A percentile compares a stretch with the other conserved stretches of the same genome.
phyloP scores from a whole-genome alignment of 1,139 yeast species.

The Wickerhamomyces sp. region DNA sequence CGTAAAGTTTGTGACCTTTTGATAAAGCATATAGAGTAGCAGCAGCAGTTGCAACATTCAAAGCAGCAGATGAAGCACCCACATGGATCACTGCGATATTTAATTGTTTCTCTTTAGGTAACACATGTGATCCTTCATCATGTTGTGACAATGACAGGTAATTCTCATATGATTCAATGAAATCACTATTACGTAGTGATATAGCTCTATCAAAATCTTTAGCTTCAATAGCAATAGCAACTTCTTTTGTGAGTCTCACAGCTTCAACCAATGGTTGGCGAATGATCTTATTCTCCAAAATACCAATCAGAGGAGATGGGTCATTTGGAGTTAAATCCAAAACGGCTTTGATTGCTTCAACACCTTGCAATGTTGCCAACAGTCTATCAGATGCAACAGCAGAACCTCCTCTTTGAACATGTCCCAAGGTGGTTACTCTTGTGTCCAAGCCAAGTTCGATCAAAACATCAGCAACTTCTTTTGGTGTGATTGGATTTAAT shows the following conservation, averaged over 20 bases:
- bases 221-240: slow-evolving; percentile 58
- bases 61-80: slow-evolving; percentile 83
- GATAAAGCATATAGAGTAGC: slow-evolving; percentile 72
- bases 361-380: slow-evolving; percentile 77
- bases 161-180: slow-evolving; percentile 59
- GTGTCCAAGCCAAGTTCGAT: slow-evolving; percentile 74
- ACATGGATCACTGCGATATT: slow-evolving; percentile 70
- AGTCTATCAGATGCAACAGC: slow-evolving; percentile 77
- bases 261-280: slow-evolving; percentile 70
- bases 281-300: slow-evolving; percentile 65
- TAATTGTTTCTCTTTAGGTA: slow-evolving; percentile 53
- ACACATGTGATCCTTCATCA: slow-evolving; percentile 53
- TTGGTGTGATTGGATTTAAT: slow-evolving; percentile 58
- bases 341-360: slow-evolving; percentile 76
- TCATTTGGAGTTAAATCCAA: slow-evolving; percentile 63
- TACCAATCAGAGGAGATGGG: slow-evolving; percentile 74
- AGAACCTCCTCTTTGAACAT: slow-evolving; percentile 83
- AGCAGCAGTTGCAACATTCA: slow-evolving; percentile 73
- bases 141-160: slow-evolving; percentile 61
- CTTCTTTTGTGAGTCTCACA: slow-evolving; percentile 61
- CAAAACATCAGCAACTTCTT: slow-evolving; percentile 63
- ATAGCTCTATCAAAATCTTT: slow-evolving; percentile 63
- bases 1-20: slow-evolving; percentile 67
- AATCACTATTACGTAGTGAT: slow-evolving; percentile 64
- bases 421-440: slow-evolving; percentile 74